A percentile compares a stretch with the other conserved stretches of the same genome.
phyloP scores from a whole-genome alignment of 768 basidiomycete species.

The Leccinellum luteum region DNA sequence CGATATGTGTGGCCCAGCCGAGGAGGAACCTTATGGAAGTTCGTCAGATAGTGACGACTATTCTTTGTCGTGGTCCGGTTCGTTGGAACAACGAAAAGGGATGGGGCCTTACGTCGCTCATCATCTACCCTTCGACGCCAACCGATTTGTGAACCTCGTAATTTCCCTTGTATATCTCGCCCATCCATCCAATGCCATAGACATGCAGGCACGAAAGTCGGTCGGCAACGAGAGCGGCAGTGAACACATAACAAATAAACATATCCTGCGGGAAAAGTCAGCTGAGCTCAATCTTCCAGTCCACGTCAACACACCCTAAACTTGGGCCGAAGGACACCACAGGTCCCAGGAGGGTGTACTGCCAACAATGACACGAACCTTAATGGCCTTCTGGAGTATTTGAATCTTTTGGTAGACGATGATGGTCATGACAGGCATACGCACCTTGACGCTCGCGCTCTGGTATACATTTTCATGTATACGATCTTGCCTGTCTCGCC shows the following conservation, averaged over 20 bases:
- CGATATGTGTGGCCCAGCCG: no score
- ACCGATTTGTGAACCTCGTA: conserved; percentile 92
- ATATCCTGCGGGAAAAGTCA: neutral
- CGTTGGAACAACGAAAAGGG: neutral
- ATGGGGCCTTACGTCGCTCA: conserved; percentile 71
- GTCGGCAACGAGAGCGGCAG: neutral
- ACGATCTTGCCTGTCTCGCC: conserved; percentile 95
- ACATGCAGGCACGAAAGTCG: conserved; percentile 78
- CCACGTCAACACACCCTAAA: neutral
- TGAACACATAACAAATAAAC: neutral
- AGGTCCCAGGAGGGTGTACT: no score
- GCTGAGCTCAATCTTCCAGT: neutral
- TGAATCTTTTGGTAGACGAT: no score
- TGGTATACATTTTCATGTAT: conserved; percentile 97
- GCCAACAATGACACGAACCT: no score
- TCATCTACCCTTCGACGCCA: conserved; percentile 81
- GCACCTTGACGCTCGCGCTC: conserved; percentile 91
- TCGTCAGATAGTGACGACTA: conserved; percentile 94
- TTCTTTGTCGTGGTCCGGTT: conserved; percentile 27
- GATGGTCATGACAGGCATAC: neutral
- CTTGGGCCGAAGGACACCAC: neutral
- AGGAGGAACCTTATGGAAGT: no score
- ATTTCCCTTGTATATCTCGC: conserved; percentile 98
- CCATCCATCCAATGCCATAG: conserved; percentile 95
- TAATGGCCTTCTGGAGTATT: no score